phyloP scores from a whole-genome alignment of 2,329 filamentous ascomycete genomes.

The Atkinsonella hypoxylon region DNA sequence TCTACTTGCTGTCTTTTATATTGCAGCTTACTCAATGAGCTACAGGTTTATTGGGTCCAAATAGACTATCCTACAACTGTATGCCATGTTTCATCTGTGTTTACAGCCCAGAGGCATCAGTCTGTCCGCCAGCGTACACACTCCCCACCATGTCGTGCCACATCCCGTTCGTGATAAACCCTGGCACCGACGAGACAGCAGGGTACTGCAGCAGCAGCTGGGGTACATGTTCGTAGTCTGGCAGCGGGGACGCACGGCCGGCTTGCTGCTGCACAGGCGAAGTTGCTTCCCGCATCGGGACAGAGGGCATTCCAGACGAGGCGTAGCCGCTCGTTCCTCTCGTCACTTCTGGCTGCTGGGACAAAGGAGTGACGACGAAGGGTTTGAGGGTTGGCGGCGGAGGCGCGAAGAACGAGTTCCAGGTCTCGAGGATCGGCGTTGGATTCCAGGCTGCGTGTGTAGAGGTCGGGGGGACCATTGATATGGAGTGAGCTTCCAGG shows the following conservation, averaged over 20 bases:
- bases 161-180: conserved; percentile 58
- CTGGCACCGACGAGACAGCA: conserved; percentile 36
- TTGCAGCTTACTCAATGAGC: too few relatives aligned
- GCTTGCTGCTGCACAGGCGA: conserved; percentile 12
- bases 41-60: too few relatives aligned
- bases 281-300: conserved; percentile 8
- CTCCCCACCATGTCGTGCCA: conserved; percentile 61
- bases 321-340: background rate
- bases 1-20: too few relatives aligned
- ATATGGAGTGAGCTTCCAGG: background rate
- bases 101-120: background rate
- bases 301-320: background rate
- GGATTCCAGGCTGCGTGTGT: conserved; percentile 57
- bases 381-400: conserved; percentile 73
- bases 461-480: background rate
- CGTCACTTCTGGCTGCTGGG: conserved; percentile 26
- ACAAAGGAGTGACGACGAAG: conserved; percentile 55
- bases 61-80: too few relatives aligned
- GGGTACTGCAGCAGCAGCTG: conserved; percentile 35
- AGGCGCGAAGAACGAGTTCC: conserved; percentile 30
- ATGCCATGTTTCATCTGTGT: too few relatives aligned
- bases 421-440: conserved; percentile 75
- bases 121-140: conserved; percentile 47
- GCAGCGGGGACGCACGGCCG: background rate
- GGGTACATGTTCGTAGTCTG: background rate